Evolutionary conservation across 495 filamentous ascomycete species (phyloP), one percentile per base, ranked within the genome.

Genomic region (Talaromyces wortmannii): DNA sequence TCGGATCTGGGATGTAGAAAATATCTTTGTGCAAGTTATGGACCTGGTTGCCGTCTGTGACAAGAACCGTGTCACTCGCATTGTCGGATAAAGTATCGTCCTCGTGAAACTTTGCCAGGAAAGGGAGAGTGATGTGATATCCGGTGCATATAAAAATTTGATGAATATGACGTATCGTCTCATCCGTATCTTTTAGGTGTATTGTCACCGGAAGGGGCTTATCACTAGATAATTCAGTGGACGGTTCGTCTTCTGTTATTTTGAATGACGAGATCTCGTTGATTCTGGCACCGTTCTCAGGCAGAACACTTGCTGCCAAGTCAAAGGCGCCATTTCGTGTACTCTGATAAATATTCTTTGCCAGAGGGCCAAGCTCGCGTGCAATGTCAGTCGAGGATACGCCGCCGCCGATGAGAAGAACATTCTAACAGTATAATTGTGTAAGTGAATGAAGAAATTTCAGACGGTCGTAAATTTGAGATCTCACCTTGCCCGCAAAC

Each of bases 21-120:
- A 87, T 79, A 56, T 88, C 83, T 43, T 79, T 78, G 65, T 87
- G 79, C 5, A 88, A 58, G 59, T 89, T 88, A 61, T 87, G 83
- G n/a, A 83, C 61, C 61, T 82, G 83, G 3, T 71, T 76, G 0
- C 85, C 85, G 53, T 87, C 80, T 0, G 85, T 86, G 1, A 88
- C 77, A 4, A 89, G 61, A 0, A 79, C 63, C 4, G 64, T 73
- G 3, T 82, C 74, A 45, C 71, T 66, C 0, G 82, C 76, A 0
- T 77, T 57, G 5, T 67, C 57, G 0, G 60, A 50, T 7, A 56
- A 7, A 3, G 57, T 48, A 2, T 48, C 55, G 40, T 71, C 69
- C 32, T 74, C 63, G 55, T 81, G 78, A 12, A 79, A 66, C 4
- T 72, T 67, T 1, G 61, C 63, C 0, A 87, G 67, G 45, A 85